Conservation (phyloP, 208 protist genomes). For the Acanthamoeba culbertsoni region DNA sequence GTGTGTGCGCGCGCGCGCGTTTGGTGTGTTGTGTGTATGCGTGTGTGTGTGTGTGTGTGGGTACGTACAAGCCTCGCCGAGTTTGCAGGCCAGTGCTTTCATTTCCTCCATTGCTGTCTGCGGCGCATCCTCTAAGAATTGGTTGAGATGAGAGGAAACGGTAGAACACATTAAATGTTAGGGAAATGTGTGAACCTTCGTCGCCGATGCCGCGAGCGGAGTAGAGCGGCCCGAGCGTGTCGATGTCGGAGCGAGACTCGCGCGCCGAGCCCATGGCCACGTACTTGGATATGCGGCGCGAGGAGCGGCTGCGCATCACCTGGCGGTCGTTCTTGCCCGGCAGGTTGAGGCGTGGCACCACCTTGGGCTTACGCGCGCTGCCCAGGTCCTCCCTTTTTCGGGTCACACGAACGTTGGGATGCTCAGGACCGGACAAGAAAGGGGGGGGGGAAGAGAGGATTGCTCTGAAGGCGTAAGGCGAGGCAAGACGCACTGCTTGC, state of each 20-base stretch:
- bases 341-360: neutral
- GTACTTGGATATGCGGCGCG: constrained; percentile 2
- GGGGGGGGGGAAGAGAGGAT: neutral
- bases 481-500: no score
- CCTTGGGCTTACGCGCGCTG: neutral
- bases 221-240: neutral
- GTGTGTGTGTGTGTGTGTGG: neutral
- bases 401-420: no score
- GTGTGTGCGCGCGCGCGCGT: neutral
- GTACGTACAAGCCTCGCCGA: neutral
- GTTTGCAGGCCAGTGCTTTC: neutral
- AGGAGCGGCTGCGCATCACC: neutral
- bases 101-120: neutral
- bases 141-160: neutral
- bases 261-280: neutral
- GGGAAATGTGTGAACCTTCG: neutral
- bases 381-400: no score
- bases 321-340: neutral
- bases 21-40: neutral
- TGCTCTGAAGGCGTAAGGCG: no score
- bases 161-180: neutral
- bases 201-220: neutral
- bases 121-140: neutral
- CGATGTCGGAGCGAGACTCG: neutral
- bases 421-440: neutral